phyloP scores from a whole-genome alignment of 192 early-diverging fungal species.

The Coemansia javaensis region DNA sequence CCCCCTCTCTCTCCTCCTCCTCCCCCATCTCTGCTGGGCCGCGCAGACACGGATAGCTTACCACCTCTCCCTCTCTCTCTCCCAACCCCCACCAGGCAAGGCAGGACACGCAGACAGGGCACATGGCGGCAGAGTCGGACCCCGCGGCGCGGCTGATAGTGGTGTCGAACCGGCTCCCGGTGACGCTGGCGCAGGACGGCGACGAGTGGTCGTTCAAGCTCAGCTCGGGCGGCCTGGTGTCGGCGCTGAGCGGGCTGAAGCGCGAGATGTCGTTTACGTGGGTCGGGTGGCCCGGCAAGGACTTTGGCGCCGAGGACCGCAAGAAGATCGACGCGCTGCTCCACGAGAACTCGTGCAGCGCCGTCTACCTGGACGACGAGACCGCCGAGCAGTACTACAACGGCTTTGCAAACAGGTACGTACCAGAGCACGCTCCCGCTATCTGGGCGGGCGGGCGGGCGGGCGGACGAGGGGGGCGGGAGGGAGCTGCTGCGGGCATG shows the following conservation, averaged over 20 bases:
- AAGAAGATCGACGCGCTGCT: constrained; percentile 65
- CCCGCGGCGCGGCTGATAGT: constrained; percentile 71
- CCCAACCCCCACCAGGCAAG: neutral
- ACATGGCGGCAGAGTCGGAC: constrained; percentile 1
- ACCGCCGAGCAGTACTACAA: constrained; percentile 96
- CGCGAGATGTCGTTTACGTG: constrained; percentile 95
- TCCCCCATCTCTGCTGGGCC: neutral
- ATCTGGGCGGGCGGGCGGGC: neutral
- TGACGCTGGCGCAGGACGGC: constrained; percentile 61
- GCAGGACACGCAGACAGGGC: no score
- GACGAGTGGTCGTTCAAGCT: constrained; percentile 69
- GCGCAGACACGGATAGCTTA: no score
- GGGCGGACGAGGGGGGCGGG: no score
- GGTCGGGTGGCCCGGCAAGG: constrained; percentile 98
- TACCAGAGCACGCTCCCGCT: neutral
- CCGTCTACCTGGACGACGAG: constrained; percentile 92
- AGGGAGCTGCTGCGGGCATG: no score
- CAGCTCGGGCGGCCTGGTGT: constrained; percentile 93
- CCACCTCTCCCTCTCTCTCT: neutral
- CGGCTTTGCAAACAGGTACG: constrained; percentile 87
- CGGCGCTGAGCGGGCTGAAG: constrained; percentile 89
- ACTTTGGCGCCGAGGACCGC: constrained; percentile 77
- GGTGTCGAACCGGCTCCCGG: constrained; percentile 94
- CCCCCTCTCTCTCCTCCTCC: neutral
- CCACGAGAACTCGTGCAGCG: constrained; percentile 77